Percentiles rank a stretch among this genome's conserved stretches.
Conservation (phyloP, 2,329 filamentous ascomycete species). For the Neurospora sp. region DNA sequence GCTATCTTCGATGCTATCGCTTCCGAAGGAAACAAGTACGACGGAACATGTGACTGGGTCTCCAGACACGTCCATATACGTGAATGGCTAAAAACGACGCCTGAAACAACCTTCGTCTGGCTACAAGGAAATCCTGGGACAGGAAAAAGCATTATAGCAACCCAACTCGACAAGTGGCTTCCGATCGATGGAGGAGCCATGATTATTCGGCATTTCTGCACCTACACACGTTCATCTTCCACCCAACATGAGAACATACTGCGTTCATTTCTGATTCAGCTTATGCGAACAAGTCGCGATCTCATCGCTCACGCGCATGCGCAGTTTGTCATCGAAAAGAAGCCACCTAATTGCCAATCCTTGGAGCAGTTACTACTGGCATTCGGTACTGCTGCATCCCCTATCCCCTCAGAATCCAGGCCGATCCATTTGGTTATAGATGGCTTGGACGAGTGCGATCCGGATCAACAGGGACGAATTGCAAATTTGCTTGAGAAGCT, state of each 20-base stretch:
- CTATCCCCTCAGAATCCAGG: not conserved
- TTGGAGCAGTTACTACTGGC: conserved; percentile 18
- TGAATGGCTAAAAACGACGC: conserved; percentile 17
- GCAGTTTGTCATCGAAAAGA: conserved; percentile 16
- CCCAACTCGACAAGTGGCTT: conserved; percentile 22
- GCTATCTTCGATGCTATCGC: conserved; percentile 20
- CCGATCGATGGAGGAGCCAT: conserved; percentile 2
- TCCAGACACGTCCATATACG: conserved; percentile 18
- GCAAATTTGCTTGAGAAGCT: conserved; percentile 10
- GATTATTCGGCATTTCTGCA: conserved; percentile 26
- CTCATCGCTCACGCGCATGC: conserved; percentile 19
- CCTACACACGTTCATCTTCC: conserved; percentile 21
- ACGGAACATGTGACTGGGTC: conserved; percentile 27
- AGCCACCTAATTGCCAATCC: conserved; percentile 4
- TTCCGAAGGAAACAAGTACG: conserved; percentile 16
- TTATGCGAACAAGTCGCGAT: conserved; percentile 17
- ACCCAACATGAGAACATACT: conserved; percentile 24
- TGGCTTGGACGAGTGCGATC: conserved; percentile 13
- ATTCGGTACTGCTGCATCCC: conserved; percentile 8
- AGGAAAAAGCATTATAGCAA: conserved; percentile 27
- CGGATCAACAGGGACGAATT: conserved; percentile 8
- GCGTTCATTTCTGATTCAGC: conserved; percentile 22
- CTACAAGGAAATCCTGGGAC: conserved; percentile 26
- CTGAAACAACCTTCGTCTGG: conserved; percentile 18
- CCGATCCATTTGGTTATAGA: conserved; percentile 22